Conservation (phyloP, 2,329 filamentous ascomycete genomes). For the Plenodomus biglobosus region DNA sequence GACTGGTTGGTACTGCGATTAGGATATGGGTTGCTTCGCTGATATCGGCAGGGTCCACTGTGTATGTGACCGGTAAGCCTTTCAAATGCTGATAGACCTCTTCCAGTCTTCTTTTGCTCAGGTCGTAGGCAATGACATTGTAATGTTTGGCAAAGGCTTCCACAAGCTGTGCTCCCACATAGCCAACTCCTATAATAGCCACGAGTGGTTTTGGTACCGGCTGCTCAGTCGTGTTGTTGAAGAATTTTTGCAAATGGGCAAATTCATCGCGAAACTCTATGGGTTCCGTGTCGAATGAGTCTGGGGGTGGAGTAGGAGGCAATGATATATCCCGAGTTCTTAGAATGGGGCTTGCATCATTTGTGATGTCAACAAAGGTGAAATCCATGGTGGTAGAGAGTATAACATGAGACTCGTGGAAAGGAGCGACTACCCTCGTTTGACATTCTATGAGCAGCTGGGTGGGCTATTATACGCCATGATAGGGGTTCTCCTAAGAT, state of each 20-base stretch:
- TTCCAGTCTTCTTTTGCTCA: slow-evolving; percentile 3
- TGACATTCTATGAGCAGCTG: too few species aligned
- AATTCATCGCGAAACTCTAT: neutral
- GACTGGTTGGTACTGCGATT: slow-evolving; percentile 57
- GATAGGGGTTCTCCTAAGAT: too few species aligned
- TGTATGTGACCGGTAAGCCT: slow-evolving; percentile 8
- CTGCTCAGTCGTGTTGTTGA: neutral
- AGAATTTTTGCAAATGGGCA: neutral
- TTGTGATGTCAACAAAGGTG: slow-evolving; percentile 7
- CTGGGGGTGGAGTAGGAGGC: slow-evolving; percentile 8
- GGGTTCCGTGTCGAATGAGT: slow-evolving; percentile 1
- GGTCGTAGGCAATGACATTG: slow-evolving; percentile 46
- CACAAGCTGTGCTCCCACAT: slow-evolving; percentile 56
- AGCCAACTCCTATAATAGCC: slow-evolving; percentile 57
- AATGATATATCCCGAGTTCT: slow-evolving; percentile 4
- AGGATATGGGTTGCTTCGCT: slow-evolving; percentile 54
- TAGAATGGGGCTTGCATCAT: slow-evolving; percentile 1
- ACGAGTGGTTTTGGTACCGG: slow-evolving; percentile 4
- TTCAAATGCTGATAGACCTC: slow-evolving; percentile 4
- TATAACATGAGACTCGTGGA: neutral
- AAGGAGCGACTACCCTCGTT: neutral
- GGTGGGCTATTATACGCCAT: too few species aligned
- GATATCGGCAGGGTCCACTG: slow-evolving; percentile 41
- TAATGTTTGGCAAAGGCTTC: slow-evolving; percentile 47
- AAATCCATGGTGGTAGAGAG: slow-evolving; percentile 4